Evolutionary conservation across 805 yeast genomes (phyloP), one percentile per base, ranked within the genome.

Genomic region (Lipomyces kockii): DNA sequence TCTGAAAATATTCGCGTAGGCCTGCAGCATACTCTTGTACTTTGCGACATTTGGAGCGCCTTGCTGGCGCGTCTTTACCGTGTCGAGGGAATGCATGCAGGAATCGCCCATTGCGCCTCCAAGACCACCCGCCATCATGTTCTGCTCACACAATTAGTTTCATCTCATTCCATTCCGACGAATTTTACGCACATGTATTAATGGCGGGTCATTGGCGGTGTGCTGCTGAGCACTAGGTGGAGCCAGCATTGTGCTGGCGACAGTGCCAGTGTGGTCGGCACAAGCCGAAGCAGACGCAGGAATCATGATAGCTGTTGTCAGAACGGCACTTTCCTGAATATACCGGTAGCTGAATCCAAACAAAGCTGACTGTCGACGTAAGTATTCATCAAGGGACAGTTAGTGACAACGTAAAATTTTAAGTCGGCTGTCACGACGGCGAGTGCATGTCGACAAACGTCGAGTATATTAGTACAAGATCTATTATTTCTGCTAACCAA

Each of bases 21-120:
- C 97, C 11, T 86, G 84, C 8, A 89, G 74, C 88, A 92, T 92
- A 73, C 85, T 87, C 67, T 80, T 84, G 78, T 94, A 94, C 77
- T 91, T 89, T 6, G 81, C 71, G 25, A 83, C 83, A 71, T 83
- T 81, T 27, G 90, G 88, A 3, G 97, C 90, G n/a, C 97, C 98
- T 76, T 95, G 99, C 77, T 95, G 99, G 70, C 99, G 83, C 1
- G 99, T 95, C 77, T 95, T 95, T 39, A 95, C 97, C 0, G 99
- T 95, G 76, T 95, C 99, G 46, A 95, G 80, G 0, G 98, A 93
- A 78, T 95, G 98, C 98, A 95, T 95, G 37, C 86, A 80, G 1
- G 95, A 84, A 75, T 94, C 99, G 14, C 98, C 98, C 51, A 93
- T 85, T 63, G 91, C 88, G 0, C 98, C 99, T 7, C 99, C 99